Evolutionary conservation across 495 filamentous ascomycete species (phyloP).

Genomic region (Penicillium subrubescens): DNA sequence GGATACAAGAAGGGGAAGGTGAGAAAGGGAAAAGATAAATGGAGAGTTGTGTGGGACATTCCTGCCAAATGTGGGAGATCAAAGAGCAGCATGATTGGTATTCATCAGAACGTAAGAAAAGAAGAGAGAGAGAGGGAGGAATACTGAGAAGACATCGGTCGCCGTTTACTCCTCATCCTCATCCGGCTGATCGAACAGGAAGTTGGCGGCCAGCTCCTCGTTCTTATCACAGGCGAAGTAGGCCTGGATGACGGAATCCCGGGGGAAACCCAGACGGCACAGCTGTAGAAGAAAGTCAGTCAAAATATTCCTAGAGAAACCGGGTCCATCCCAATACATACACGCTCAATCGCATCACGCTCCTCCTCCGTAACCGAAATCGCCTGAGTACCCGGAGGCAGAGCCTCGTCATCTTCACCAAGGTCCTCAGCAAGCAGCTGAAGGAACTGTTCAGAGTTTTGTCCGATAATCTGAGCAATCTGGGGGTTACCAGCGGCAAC

Average conservation of each 20-base stretch:
- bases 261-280: slow-evolving; percentile 86
- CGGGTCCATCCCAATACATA: slow-evolving; percentile 47
- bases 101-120: slow-evolving; percentile 34
- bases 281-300: slow-evolving; percentile 58
- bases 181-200: slow-evolving; percentile 94
- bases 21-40: slow-evolving; percentile 8
- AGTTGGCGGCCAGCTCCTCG: slow-evolving; percentile 96
- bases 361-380: slow-evolving; percentile 95
- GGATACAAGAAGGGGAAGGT: background rate
- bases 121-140: slow-evolving; percentile 14
- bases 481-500: slow-evolving; percentile 95
- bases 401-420: slow-evolving; percentile 61
- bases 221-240: slow-evolving; percentile 99
- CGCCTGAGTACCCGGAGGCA: slow-evolving; percentile 86
- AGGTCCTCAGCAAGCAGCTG: slow-evolving; percentile 81
- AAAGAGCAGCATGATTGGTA: slow-evolving; percentile 34
- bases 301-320: background rate
- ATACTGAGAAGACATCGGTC: too few species aligned
- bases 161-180: slow-evolving; percentile 68
- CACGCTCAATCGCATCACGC: slow-evolving; percentile 92
- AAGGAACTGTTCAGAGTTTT: slow-evolving; percentile 91
- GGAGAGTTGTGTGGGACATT: slow-evolving; percentile 7
- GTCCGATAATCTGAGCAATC: slow-evolving; percentile 84
- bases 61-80: slow-evolving; percentile 23
- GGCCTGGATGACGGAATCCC: slow-evolving; percentile 93